These are phyloP conservation scores for Lentinus tigrinus DNA, from an alignment of 768 basidiomycete species.

Conservation along the genomic window DNA sequence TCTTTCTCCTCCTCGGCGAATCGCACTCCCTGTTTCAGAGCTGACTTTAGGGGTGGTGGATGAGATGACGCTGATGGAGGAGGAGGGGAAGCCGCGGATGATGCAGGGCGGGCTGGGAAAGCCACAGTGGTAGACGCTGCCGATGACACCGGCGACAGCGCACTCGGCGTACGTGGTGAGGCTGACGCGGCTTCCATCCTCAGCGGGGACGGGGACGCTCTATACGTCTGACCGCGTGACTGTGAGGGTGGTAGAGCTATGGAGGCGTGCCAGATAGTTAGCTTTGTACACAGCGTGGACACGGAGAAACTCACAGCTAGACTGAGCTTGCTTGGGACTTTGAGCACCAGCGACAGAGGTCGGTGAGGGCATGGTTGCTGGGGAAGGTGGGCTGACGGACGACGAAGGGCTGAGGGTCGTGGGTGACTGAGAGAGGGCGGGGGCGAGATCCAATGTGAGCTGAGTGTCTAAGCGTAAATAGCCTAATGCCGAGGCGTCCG, in stretches of 20 bases:
- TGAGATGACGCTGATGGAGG: neutral
- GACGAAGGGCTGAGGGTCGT: constrained; percentile 6
- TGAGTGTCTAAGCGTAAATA: constrained; percentile 16
- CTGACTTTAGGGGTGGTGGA: constrained; percentile 7
- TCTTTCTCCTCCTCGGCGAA: constrained; percentile 14
- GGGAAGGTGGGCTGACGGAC: neutral
- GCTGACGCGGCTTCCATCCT: constrained; percentile 25
- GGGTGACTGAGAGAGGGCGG: constrained; percentile 9
- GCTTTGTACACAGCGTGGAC: neutral
- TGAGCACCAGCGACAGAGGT: constrained; percentile 1
- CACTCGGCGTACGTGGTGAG: neutral
- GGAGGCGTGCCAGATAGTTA: neutral
- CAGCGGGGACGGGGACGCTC: constrained; percentile 28
- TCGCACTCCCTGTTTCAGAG: constrained; percentile 16
- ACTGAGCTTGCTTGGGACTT: neutral
- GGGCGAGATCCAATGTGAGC: constrained; percentile 8
- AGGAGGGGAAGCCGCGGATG: constrained; percentile 3
- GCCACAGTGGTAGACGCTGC: neutral
- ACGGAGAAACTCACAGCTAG: constrained; percentile 1
- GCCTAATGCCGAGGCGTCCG: constrained; percentile 6
- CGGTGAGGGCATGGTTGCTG: constrained; percentile 8
- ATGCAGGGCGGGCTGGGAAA: neutral
- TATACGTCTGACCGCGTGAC: constrained; percentile 26
- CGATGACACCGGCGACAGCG: neutral
- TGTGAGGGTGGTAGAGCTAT: constrained; percentile 15